These are phyloP conservation scores for Teunomyces atbi DNA, from an alignment of 805 yeast species.

Conservation along the genomic window DNA sequence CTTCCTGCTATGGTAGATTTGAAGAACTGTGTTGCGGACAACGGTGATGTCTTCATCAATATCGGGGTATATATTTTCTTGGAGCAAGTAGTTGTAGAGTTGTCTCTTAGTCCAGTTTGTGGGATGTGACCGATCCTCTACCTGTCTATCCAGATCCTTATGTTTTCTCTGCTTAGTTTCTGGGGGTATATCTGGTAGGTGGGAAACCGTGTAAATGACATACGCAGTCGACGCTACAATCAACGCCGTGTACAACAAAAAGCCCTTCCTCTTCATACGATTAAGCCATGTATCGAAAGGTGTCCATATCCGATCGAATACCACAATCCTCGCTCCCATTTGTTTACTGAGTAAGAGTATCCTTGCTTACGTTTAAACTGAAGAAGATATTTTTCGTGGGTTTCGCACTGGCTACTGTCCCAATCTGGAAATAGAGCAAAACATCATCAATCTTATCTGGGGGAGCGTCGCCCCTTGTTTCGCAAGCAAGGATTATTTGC, in stretches of 20 bases:
- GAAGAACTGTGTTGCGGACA: conserved; percentile 12
- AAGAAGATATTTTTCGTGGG: no score
- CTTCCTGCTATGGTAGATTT: conserved; percentile 10
- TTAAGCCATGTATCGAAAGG: conserved; percentile 30
- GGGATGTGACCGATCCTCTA: conserved; percentile 3
- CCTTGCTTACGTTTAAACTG: no score
- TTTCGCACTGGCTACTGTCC: conserved; percentile 3
- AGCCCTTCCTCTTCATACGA: conserved; percentile 32
- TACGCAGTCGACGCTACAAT: conserved; percentile 29
- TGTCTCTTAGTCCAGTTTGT: conserved; percentile 17
- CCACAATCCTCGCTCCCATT: not conserved
- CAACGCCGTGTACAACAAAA: conserved; percentile 32
- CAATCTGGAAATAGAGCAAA: not conserved
- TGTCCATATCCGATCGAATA: conserved; percentile 12
- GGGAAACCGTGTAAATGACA: conserved; percentile 22
- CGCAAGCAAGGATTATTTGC: not conserved
- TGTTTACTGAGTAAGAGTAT: no score
- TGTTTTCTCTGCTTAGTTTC: conserved; percentile 6
- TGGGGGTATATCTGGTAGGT: conserved; percentile 13
- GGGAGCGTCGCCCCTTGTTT: not conserved
- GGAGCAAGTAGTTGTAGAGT: conserved; percentile 15
- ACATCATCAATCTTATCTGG: not conserved
- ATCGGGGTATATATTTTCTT: conserved; percentile 15
- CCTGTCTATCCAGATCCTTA: not conserved
- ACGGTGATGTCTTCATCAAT: conserved; percentile 15